These are phyloP conservation scores for Lindgomyces ingoldianus DNA, from an alignment of 495 filamentous ascomycete genomes.

Conservation along the genomic window DNA sequence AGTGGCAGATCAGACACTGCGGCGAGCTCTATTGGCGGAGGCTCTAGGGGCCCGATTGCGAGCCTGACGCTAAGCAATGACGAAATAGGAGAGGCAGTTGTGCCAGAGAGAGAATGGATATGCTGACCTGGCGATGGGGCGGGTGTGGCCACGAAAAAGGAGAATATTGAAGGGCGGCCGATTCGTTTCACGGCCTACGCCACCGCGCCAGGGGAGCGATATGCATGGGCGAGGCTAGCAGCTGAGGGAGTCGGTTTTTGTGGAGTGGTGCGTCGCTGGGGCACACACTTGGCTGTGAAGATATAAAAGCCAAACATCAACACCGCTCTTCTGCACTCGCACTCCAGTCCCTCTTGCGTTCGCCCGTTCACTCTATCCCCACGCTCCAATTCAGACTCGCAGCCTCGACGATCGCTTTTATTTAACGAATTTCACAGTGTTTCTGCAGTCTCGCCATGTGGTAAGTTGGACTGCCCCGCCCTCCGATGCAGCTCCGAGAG, in stretches of 20 bases:
- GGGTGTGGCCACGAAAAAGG: constrained; percentile 14
- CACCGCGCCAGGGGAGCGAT: constrained; percentile 11
- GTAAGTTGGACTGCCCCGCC: constrained; percentile 29
- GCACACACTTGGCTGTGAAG: constrained; percentile 26
- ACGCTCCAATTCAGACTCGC: not conserved
- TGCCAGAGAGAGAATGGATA: constrained; percentile 7
- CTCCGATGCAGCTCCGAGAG: constrained; percentile 2
- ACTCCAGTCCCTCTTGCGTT: constrained; percentile 8
- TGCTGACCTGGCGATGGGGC: constrained; percentile 3
- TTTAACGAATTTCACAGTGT: constrained; percentile 12
- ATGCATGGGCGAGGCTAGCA: constrained; percentile 15
- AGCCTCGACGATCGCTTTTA: constrained; percentile 24
- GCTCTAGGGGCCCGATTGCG: not conserved
- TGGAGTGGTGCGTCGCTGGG: constrained; percentile 25
- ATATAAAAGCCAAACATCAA: constrained; percentile 37
- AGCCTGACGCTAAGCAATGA: constrained; percentile 19
- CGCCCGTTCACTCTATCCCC: not conserved
- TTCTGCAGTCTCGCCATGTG: constrained; percentile 35
- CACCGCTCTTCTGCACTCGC: constrained; percentile 23
- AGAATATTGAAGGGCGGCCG: constrained; percentile 27
- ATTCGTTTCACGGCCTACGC: constrained; percentile 17
- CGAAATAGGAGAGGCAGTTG: constrained; percentile 27
- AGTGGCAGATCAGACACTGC: constrained; percentile 19
- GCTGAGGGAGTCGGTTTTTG: constrained; percentile 18
- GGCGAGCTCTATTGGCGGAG: not conserved